Evolutionary conservation across 2,329 filamentous ascomycete genomes (phyloP), one percentile per base, ranked within the genome.

Genomic region (Cordyceps fumosorosea): DNA sequence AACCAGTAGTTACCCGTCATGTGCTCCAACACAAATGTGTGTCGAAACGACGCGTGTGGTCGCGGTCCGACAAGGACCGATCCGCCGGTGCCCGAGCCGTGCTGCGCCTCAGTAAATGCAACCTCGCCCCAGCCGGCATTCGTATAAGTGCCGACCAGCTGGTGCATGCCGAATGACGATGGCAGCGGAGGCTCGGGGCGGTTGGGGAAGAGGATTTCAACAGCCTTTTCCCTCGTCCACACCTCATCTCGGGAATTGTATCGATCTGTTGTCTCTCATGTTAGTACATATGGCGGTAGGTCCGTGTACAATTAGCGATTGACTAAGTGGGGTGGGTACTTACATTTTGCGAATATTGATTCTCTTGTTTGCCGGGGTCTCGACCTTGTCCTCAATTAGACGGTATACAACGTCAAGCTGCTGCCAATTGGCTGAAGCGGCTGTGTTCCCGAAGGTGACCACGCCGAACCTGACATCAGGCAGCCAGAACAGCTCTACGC

Each of bases 371-470:
- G 34, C 11, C 7, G 64, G 60, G 18, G 64, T 37, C 0, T 56
- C 61, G 1, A 67, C 37, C 10, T 51, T 48, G 24, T 69, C 69
- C 26, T 67, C 68, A n/a, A 69, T 26, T 3, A 69, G 58, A 5
- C 61, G 3, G 66, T 22, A 6, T 64, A 7, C 1, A 66, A 51
- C 1, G 60, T 51, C 0, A 50, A 72, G 6, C 58, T 54, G 58
- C 75, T 77, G 6, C 74, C 74, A 37, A 12, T 37, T 37, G 34
- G 34, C 10, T 7, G 72, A 74, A 8, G 66, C n/a, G 14, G 72
- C 75, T 54, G 76, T 77, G 61, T 81, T 82, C 5, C 53, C 55
- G 34, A 69, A 62, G 1, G 64, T 63, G 0, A 66, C 58, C 2
- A 69, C 63, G 1, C 64, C 67, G 6, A 68, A 59, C 10, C 63